Evolutionary conservation across 2,329 filamentous ascomycete genomes (phyloP).

Genomic region (Didymella segeticola): DNA sequence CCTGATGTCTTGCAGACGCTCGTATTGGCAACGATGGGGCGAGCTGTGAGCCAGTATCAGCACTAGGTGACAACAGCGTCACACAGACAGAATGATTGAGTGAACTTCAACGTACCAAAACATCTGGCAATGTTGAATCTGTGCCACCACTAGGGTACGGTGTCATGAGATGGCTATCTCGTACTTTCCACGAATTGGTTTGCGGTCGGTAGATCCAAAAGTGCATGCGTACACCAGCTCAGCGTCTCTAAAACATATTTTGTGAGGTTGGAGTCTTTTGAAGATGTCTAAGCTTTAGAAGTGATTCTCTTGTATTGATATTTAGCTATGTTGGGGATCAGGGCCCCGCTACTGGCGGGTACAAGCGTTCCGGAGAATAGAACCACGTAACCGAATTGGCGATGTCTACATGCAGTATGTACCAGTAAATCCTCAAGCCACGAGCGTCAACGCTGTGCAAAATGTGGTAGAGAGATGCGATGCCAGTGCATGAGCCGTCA

Average conservation of each 20-base stretch:
- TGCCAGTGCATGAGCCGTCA: not conserved
- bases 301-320: not conserved
- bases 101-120: not conserved
- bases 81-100: not conserved
- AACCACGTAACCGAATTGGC: not conserved
- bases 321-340: not conserved
- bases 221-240: not conserved
- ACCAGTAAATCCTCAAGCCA: slow-evolving; percentile 1
- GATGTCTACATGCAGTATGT: not conserved
- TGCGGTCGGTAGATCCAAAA: not conserved
- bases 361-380: slow-evolving; percentile 3
- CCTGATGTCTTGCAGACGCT: slow-evolving; percentile 7
- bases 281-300: no score
- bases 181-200: no score
- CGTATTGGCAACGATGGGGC: not conserved
- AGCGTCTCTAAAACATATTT: not conserved
- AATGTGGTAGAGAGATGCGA: not conserved
- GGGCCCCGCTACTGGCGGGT: not conserved
- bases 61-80: not conserved
- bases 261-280: not conserved
- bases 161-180: not conserved
- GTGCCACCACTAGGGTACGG: not conserved
- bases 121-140: not conserved
- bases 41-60: not conserved
- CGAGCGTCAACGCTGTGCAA: slow-evolving; percentile 1